These are phyloP conservation scores for Cyberlindnera lachancei DNA, from an alignment of 805 yeast genomes.

Conservation along the genomic window DNA sequence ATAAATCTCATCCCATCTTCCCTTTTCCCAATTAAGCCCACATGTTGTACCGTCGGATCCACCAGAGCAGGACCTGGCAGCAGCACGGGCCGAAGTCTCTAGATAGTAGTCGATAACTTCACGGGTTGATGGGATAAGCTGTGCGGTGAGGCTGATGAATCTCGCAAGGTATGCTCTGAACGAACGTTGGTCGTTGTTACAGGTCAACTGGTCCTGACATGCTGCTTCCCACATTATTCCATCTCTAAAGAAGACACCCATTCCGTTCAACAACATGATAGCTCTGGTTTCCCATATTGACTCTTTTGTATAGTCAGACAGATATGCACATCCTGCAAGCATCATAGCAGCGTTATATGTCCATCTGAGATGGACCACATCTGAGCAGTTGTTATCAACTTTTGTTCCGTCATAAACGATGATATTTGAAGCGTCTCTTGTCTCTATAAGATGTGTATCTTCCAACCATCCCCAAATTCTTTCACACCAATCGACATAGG, in stretches of 20 bases:
- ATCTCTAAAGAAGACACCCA: slow-evolving; percentile 46
- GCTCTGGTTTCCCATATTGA: slow-evolving; percentile 44
- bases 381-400: slow-evolving; percentile 37
- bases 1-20: slow-evolving; percentile 63
- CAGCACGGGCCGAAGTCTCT: slow-evolving; percentile 53
- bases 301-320: slow-evolving; percentile 51
- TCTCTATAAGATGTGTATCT: slow-evolving; percentile 32
- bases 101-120: slow-evolving; percentile 27
- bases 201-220: slow-evolving; percentile 55
- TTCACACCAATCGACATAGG: slow-evolving; percentile 71
- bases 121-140: slow-evolving; percentile 51
- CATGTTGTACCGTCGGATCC: slow-evolving; percentile 86
- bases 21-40: slow-evolving; percentile 69
- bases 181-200: slow-evolving; percentile 87
- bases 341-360: slow-evolving; percentile 62
- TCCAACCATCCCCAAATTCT: slow-evolving; percentile 76
- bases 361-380: slow-evolving; percentile 49
- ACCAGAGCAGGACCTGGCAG: slow-evolving; percentile 79
- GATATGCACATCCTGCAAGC: slow-evolving; percentile 61
- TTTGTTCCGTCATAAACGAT: slow-evolving; percentile 56
- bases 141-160: slow-evolving; percentile 66
- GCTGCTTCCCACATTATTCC: slow-evolving; percentile 73
- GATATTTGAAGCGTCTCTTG: slow-evolving; percentile 25
- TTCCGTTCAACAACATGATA: slow-evolving; percentile 49
- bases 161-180: slow-evolving; percentile 81